phyloP scores from a whole-genome alignment of 2,329 filamentous ascomycete species.

The Aspergillus sp. region DNA sequence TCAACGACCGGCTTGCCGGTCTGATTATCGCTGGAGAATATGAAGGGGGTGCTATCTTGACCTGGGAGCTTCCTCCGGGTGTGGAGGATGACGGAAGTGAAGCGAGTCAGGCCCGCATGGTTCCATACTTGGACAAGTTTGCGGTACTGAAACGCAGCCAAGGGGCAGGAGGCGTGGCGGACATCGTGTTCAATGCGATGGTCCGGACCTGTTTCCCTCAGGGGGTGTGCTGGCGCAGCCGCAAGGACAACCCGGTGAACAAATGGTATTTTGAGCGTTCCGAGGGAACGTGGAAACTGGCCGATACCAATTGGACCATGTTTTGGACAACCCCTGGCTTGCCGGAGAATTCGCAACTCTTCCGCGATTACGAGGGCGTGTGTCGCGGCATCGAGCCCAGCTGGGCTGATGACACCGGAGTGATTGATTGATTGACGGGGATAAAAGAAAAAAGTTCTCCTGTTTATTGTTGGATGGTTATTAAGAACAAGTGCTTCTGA shows the following conservation, averaged over 20 bases:
- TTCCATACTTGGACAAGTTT: constrained; percentile 97
- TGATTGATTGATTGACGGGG: constrained; percentile 56
- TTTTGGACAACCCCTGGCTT: constrained; percentile 86
- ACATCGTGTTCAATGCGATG: constrained; percentile 96
- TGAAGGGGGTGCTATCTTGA: constrained; percentile 90
- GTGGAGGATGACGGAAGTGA: constrained; percentile 55
- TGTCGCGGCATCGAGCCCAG: constrained; percentile 60
- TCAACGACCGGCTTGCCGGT: constrained; percentile 78
- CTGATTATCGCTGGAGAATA: constrained; percentile 95
- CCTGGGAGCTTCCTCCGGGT: constrained; percentile 78
- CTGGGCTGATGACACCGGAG: constrained; percentile 46
- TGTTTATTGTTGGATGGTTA: background rate
- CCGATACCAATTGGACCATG: constrained; percentile 90
- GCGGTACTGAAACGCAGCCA: constrained; percentile 86
- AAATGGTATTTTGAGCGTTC: constrained; percentile 99
- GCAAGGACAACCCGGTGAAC: constrained; percentile 91
- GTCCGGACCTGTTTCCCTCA: constrained; percentile 82
- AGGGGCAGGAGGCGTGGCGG: constrained; percentile 87
- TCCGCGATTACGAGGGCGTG: constrained; percentile 72
- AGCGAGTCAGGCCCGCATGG: constrained; percentile 60
- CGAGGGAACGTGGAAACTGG: constrained; percentile 76
- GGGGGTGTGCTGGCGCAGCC: constrained; percentile 89
- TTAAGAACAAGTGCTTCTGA: background rate
- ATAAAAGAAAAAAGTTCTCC: background rate
- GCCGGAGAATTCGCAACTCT: constrained; percentile 52